Base-by-base conservation (phyloP, 2,329 filamentous ascomycete species). In the Aspergillus thermomutatus region DNA sequence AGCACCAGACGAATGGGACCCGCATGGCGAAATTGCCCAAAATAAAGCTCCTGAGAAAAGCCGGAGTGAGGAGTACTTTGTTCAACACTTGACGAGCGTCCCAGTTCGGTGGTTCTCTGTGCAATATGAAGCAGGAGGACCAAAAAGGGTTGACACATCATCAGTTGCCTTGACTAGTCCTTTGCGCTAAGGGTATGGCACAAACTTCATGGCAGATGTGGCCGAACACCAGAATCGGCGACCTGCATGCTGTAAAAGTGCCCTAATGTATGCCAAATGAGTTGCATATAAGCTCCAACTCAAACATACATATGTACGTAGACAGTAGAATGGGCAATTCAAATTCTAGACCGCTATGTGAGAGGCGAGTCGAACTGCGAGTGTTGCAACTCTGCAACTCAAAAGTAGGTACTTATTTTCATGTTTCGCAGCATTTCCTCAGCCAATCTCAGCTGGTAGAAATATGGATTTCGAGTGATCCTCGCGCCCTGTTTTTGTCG, bases 231-330 rank as follows among this genome's bases (percentile, higher is more conserved):
- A 37, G 5, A 37, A 37, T 17, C 21, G 27, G 25, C 43, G 25
- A 53, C 45, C 34, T 53, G 55, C 55, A 51, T 47, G 46, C 55
- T 52, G 49, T 41, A 52, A 51, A 48, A 52, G 19, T 51, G 49
- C 52, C 48, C 52, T 46, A 52, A 52, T 26, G 28, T 25, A 57
- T 28, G 46, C 19, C 8, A 23, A 43, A 49, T 49, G 25, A 49
- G 45, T 21, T 34, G 43, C 48, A 49, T 28, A 25, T 55, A 49
- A 52, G 19, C 31, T 52, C 52, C 48, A 28, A n/a, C 41, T 50
- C 31, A 46, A 50, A 34, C 10, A 34, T 48, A 49, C 51, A 56
- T 51, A 23, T 19, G 51, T 46, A 8, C 19, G 40, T 2, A 53
- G 17, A 25, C 26, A 17, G 27, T 46, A 23, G 19, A 54, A 28